Evolutionary conservation across 768 basidiomycete genomes (phyloP).

Genomic region (Tricholoma furcatifolium): DNA sequence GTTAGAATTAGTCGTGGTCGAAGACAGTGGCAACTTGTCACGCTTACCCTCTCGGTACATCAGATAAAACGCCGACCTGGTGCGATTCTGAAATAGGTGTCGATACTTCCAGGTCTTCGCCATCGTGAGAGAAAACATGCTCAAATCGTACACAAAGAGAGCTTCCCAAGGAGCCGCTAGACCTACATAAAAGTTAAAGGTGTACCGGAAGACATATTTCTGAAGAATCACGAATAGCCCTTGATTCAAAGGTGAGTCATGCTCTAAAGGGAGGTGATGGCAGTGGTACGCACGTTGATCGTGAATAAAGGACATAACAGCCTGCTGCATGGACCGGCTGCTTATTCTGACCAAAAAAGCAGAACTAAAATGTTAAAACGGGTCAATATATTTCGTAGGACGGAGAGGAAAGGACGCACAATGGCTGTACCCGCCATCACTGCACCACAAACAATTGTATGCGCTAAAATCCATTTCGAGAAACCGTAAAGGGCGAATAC

Average conservation of each 20-base stretch:
- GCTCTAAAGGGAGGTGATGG: neutral
- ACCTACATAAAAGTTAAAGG: neutral
- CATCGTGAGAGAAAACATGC: conserved; percentile 9
- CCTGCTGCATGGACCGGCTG: neutral
- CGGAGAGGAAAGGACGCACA: no score
- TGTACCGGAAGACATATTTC: neutral
- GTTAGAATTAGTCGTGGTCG: neutral
- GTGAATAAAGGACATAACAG: neutral
- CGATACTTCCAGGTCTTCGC: conserved; percentile 6
- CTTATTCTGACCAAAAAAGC: no score
- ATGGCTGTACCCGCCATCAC: no score
- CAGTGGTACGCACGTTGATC: neutral
- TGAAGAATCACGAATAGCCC: neutral
- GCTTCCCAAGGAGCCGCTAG: conserved; percentile 10
- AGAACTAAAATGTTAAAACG: no score
- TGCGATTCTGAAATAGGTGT: neutral
- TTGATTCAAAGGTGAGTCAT: neutral
- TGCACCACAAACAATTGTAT: no score
- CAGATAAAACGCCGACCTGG: neutral
- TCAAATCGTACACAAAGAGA: conserved; percentile 6
- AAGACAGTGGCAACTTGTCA: no score
- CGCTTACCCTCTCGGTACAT: conserved; percentile 6
- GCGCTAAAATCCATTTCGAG: no score
- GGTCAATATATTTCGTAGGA: no score
- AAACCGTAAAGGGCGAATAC: conserved; percentile 1